Conservation (phyloP, 305 asterid species). For the Solanum chacoense region DNA sequence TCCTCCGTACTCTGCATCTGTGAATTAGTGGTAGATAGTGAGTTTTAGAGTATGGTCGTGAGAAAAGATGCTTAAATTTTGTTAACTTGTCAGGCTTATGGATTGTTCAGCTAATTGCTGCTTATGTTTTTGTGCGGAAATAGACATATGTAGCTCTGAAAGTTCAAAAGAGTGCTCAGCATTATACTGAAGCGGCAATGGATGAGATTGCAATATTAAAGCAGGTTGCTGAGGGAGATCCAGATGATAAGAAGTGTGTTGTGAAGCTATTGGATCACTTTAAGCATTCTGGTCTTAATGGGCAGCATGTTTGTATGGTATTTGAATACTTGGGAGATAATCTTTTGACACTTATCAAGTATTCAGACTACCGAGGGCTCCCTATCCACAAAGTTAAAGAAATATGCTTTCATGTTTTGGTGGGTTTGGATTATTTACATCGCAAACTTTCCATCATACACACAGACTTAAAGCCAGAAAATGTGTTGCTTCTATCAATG, state of each 20-base stretch:
- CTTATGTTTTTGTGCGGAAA: constrained; percentile 13
- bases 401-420: constrained; percentile 71
- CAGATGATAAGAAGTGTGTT: constrained; percentile 74
- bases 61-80: neutral
- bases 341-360: constrained; percentile 75
- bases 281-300: constrained; percentile 94
- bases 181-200: constrained; percentile 94
- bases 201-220: constrained; percentile 80
- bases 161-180: constrained; percentile 93
- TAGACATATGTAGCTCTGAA: constrained; percentile 79
- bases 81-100: neutral
- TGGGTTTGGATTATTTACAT: constrained; percentile 87
- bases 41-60: neutral
- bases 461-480: constrained; percentile 94
- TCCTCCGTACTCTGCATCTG: neutral
- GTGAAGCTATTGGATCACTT: constrained; percentile 91
- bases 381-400: constrained; percentile 85
- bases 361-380: constrained; percentile 67
- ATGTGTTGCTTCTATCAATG: constrained; percentile 58
- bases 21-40: neutral
- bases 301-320: constrained; percentile 95
- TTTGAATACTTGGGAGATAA: constrained; percentile 89
- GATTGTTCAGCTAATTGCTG: constrained; percentile 1
- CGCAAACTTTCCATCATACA: constrained; percentile 85
- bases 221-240: constrained; percentile 88